Conservation (phyloP, 352 stramenopile species). For the Pythium coloratum region DNA sequence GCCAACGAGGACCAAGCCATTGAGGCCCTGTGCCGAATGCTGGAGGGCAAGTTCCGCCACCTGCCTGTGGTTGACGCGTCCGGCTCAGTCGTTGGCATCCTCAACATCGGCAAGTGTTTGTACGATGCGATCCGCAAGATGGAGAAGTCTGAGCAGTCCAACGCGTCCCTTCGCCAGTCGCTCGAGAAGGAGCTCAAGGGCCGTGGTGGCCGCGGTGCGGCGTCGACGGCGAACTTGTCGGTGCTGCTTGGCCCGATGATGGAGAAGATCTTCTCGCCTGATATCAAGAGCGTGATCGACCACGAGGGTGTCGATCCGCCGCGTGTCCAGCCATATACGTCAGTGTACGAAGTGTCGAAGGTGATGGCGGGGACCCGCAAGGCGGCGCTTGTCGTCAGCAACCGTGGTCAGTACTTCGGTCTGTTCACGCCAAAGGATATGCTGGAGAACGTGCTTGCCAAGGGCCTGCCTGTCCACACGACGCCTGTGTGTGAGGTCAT, state of each 20-base stretch:
- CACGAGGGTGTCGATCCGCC: constrained; percentile 75
- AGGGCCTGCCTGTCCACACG: constrained; percentile 89
- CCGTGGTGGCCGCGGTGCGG: constrained; percentile 33
- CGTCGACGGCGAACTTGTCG: constrained; percentile 37
- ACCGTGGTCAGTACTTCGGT: constrained; percentile 91
- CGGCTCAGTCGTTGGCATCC: constrained; percentile 91
- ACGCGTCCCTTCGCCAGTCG: constrained; percentile 65
- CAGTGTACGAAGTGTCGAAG: constrained; percentile 91
- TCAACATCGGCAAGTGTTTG: constrained; percentile 98
- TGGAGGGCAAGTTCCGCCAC: constrained; percentile 88
- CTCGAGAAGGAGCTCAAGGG: constrained; percentile 78
- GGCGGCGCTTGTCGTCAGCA: constrained; percentile 94
- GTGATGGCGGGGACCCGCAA: constrained; percentile 95
- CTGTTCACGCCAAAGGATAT: constrained; percentile 98
- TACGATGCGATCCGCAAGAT: constrained; percentile 98
- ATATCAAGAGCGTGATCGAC: constrained; percentile 85
- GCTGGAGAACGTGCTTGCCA: constrained; percentile 94
- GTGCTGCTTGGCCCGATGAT: constrained; percentile 83
- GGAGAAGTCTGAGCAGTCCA: constrained; percentile 90
- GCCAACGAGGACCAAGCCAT: constrained; percentile 82
- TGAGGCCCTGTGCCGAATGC: constrained; percentile 82
- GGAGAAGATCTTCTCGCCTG: constrained; percentile 86
- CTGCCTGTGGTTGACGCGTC: constrained; percentile 79
- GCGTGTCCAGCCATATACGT: constrained; percentile 87
- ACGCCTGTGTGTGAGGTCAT: constrained; percentile 93